Percentiles rank a stretch among this genome's conserved stretches.
Evolutionary conservation across 1,284 basidiomycete species (phyloP).

Genomic region (Bondarzewia mesenterica): DNA sequence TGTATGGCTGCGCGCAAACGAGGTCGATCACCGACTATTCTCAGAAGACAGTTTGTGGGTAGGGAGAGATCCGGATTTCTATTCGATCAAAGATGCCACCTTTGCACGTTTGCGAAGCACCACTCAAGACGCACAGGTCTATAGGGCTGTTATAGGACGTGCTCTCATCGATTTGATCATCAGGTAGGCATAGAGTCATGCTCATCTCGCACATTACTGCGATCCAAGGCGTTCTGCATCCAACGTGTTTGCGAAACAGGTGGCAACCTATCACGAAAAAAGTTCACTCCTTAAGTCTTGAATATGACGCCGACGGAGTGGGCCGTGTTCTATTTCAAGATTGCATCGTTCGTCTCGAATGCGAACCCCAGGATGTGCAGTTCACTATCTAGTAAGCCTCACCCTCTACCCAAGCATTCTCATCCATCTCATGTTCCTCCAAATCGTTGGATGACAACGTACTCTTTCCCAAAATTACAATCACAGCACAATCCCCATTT

Average conservation of each 20-base stretch:
- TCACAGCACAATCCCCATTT: constrained; percentile 40
- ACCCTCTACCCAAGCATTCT: not conserved
- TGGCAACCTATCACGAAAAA: constrained; percentile 18
- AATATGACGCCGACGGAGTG: constrained; percentile 51
- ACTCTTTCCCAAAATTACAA: no score
- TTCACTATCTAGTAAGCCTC: constrained; percentile 51
- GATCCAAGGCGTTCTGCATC: not conserved
- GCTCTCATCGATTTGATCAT: constrained; percentile 44
- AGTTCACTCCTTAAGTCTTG: constrained; percentile 42
- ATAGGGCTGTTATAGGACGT: constrained; percentile 42
- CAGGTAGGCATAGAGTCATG: no score
- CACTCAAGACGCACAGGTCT: constrained; percentile 35
- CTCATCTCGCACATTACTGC: constrained; percentile 7
- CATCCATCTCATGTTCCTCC: not conserved
- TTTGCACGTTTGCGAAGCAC: constrained; percentile 10
- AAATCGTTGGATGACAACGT: not conserved
- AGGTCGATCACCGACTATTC: constrained; percentile 49
- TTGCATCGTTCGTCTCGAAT: constrained; percentile 30
- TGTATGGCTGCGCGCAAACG: constrained; percentile 47
- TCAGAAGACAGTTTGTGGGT: constrained; percentile 52
- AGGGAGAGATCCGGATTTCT: constrained; percentile 51
- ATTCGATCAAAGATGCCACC: constrained; percentile 35
- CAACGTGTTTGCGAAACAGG: not conserved
- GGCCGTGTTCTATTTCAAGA: constrained; percentile 45
- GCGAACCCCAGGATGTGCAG: constrained; percentile 37